Base-by-base conservation (phyloP, 2,329 filamentous ascomycete genomes). In the Chaetomiaceae sp. region DNA sequence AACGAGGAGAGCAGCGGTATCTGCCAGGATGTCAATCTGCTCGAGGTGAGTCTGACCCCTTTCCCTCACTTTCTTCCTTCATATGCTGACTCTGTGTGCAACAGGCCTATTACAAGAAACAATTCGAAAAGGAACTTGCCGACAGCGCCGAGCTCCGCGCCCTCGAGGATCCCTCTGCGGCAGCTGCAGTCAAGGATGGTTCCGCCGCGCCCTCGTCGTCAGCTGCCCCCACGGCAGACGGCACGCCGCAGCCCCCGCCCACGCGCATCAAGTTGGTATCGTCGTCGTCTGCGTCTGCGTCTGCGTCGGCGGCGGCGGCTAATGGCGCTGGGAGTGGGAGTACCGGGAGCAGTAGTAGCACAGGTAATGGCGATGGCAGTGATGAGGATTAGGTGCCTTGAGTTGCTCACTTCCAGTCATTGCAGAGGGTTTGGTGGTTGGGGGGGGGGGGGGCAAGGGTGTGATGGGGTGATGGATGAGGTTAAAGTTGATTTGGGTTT, bases 1-100 rank as follows among this genome's bases (percentile, higher is more conserved):
- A 99, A 99, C 66, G 95, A 99, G 71, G 94, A 97, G 67, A 88
- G 87, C 54, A 96, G 91, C 70, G 77, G 95, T 64, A 80, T 99
- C 50, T 97, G 91, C 73, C 82, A 89, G 65, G 94, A 99, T 76
- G 92, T 92, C 46, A 91, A 91, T 69, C 78, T 87, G 51, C 96
- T 99, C 71, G 89, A 96, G 80, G 91, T 95, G 75, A 75, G 84
- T 73, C 38, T 53, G 2, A 14, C 3, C 9, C n/a, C 33, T 12
- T 31, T 31, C 27, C 27, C 22, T 3, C 22, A 15, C 6, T 20
- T 2, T 20, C 31, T 22, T 38, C 19, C 20, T 14, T 22, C 1
- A 27, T 2, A n/a, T 20, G 37, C 36, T 4, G 11, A 36, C 34
- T 14, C 56, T 36, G 15, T 5, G 5, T 25, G 22, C 6, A 15